These are phyloP conservation scores for Alternaria rosae DNA, from an alignment of 2,329 filamentous ascomycete species.

Conservation along the genomic window DNA sequence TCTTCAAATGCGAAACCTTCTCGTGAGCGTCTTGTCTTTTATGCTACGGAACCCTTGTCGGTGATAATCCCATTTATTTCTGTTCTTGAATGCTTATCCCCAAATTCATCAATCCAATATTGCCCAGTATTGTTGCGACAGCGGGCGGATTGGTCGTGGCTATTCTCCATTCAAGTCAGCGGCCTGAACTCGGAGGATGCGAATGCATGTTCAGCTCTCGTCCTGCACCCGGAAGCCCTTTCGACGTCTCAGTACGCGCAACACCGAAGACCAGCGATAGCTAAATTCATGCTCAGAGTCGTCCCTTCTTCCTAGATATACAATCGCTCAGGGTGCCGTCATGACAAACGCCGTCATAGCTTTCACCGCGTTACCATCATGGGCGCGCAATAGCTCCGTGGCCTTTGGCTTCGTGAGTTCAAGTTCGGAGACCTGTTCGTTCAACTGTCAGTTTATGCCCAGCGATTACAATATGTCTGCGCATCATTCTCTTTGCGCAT, in stretches of 20 bases:
- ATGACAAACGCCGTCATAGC: slow-evolving; percentile 69
- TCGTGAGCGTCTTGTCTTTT: not conserved
- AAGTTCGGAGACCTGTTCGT: slow-evolving; percentile 66
- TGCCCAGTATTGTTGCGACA: not conserved
- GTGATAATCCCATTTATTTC: not conserved
- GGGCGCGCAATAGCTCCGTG: slow-evolving; percentile 74
- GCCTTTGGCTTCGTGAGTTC: slow-evolving; percentile 75
- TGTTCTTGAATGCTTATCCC: not conserved
- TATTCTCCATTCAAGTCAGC: not conserved
- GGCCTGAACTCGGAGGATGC: too few relatives aligned
- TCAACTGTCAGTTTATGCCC: slow-evolving; percentile 4
- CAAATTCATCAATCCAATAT: too few relatives aligned
- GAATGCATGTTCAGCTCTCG: not conserved
- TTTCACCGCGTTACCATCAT: slow-evolving; percentile 73
- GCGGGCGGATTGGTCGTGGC: not conserved
- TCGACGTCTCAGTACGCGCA: not conserved
- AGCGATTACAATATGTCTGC: not conserved
- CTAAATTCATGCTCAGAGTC: not conserved
- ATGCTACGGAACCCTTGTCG: not conserved
- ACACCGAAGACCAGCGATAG: not conserved
- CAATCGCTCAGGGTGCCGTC: slow-evolving; percentile 20
- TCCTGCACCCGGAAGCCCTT: too few relatives aligned
- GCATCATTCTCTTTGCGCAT: not conserved
- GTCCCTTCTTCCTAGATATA: too few relatives aligned
- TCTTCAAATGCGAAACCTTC: not conserved